These are phyloP conservation scores for Rhodotorula sp. DNA, from an alignment of 1,284 basidiomycete genomes.

Conservation along the genomic window DNA sequence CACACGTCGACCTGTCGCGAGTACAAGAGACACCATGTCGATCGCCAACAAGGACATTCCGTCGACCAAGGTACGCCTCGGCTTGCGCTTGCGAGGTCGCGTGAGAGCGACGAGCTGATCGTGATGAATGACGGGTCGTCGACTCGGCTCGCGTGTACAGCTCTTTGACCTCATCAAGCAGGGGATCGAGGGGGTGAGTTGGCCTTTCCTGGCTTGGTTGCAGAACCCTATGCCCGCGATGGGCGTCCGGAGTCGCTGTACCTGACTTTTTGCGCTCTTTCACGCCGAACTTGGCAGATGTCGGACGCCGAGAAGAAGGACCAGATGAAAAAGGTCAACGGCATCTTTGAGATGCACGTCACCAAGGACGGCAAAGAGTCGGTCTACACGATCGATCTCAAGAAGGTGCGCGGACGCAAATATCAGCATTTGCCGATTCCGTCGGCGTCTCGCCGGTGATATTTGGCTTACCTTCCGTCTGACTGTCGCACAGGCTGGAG, in stretches of 20 bases:
- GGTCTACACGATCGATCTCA: constrained; percentile 67
- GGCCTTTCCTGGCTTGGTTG: fast-evolving
- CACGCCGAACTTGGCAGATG: constrained; percentile 34
- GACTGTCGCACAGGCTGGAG: constrained; percentile 56
- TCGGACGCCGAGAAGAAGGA: constrained; percentile 40
- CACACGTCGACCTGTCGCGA: not conserved
- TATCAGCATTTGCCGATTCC: no score
- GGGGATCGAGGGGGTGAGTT: constrained; percentile 31
- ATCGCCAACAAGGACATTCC: constrained; percentile 33
- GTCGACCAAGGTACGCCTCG: constrained; percentile 21
- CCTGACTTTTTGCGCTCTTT: constrained; percentile 4
- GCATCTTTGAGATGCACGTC: constrained; percentile 45
- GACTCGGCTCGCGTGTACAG: constrained; percentile 17
- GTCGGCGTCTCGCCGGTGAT: no score
- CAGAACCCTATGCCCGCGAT: not conserved
- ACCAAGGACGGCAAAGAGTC: constrained; percentile 51
- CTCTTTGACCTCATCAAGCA: constrained; percentile 41
- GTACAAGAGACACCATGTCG: constrained; percentile 13
- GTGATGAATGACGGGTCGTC: not conserved
- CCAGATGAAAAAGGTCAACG: constrained; percentile 44
- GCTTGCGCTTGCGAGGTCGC: not conserved
- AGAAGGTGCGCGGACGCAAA: constrained; percentile 59
- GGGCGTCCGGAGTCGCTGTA: not conserved
- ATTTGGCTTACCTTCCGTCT: no score
- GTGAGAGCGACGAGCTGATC: not conserved